phyloP scores from a whole-genome alignment of 1,284 basidiomycete species.

The Uromyces viciae-fabae region DNA sequence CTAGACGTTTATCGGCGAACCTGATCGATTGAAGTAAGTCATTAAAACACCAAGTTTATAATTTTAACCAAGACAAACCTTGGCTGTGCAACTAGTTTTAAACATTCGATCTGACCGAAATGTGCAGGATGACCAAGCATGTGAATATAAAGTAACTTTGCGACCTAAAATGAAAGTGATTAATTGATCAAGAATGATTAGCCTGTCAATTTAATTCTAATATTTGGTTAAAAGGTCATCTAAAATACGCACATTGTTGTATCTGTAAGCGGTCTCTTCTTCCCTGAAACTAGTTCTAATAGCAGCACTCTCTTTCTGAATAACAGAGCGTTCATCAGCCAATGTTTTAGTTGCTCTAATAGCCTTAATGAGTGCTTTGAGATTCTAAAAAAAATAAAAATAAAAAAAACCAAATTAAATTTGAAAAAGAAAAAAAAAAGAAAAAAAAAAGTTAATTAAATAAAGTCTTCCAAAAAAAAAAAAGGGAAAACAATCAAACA shows the following conservation, averaged over 20 bases:
- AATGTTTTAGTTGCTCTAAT: slow-evolving; percentile 70
- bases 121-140: slow-evolving; percentile 99
- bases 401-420: not conserved
- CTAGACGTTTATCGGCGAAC: slow-evolving; percentile 93
- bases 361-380: slow-evolving; percentile 57
- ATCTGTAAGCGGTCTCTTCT: slow-evolving; percentile 60
- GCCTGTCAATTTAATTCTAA: not conserved
- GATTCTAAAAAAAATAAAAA: slow-evolving; percentile 50
- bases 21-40: slow-evolving; percentile 22
- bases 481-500: not conserved
- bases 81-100: slow-evolving; percentile 97
- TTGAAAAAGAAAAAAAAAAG: not conserved
- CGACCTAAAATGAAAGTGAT: slow-evolving; percentile 86
- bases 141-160: slow-evolving; percentile 97
- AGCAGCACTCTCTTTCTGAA: slow-evolving; percentile 96
- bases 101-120: slow-evolving; percentile 98
- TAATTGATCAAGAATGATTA: not conserved
- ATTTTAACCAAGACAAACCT: slow-evolving; percentile 55
- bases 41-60: not conserved
- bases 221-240: not conserved
- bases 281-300: slow-evolving; percentile 97
- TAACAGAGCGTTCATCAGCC: slow-evolving; percentile 93
- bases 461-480: not conserved
- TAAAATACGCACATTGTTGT: slow-evolving; percentile 45
- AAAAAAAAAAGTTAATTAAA: not conserved